Percentiles rank a stretch among this genome's conserved stretches.
Conservation (phyloP, 2,329 filamentous ascomycete genomes). For the Pezicula carpinea region DNA sequence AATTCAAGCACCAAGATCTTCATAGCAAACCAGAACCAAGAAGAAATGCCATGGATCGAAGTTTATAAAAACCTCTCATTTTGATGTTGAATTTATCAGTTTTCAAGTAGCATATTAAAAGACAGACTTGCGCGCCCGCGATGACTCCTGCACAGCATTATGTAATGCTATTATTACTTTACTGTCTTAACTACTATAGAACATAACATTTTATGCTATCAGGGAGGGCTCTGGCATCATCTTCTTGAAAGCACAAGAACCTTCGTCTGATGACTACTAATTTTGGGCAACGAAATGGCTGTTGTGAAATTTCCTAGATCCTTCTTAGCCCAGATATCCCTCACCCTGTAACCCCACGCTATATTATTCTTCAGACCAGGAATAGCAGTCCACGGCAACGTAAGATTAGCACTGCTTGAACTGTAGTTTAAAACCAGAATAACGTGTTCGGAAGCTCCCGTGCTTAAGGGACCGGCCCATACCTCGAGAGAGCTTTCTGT, state of each 20-base stretch:
- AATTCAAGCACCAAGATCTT: too few species aligned
- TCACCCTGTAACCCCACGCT: slow-evolving; percentile 3
- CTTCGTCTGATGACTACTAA: slow-evolving; percentile 10
- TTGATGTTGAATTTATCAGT: too few species aligned
- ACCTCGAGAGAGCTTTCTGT: slow-evolving; percentile 23
- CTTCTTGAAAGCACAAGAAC: background rate
- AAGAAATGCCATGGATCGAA: too few species aligned
- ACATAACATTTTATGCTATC: too few species aligned
- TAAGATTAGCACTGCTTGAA: slow-evolving; percentile 3
- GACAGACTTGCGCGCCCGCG: too few species aligned
- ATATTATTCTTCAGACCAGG: slow-evolving; percentile 2
- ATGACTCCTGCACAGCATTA: too few species aligned
- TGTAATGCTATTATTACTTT: too few species aligned
- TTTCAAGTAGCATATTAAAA: too few species aligned
- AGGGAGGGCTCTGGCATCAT: too few species aligned
- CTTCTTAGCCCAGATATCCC: slow-evolving; percentile 13
- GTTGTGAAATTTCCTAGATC: slow-evolving; percentile 2
- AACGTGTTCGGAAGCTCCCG: slow-evolving; percentile 6
- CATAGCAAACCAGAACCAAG: too few species aligned
- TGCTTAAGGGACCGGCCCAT: slow-evolving; percentile 21
- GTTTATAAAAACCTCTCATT: too few species aligned
- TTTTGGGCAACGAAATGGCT: slow-evolving; percentile 4
- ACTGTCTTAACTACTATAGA: too few species aligned
- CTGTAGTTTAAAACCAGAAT: slow-evolving; percentile 12
- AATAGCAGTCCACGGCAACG: slow-evolving; percentile 9